Evolutionary conservation across 768 basidiomycete genomes (phyloP).

Genomic region (Pleurotus tuoliensis): DNA sequence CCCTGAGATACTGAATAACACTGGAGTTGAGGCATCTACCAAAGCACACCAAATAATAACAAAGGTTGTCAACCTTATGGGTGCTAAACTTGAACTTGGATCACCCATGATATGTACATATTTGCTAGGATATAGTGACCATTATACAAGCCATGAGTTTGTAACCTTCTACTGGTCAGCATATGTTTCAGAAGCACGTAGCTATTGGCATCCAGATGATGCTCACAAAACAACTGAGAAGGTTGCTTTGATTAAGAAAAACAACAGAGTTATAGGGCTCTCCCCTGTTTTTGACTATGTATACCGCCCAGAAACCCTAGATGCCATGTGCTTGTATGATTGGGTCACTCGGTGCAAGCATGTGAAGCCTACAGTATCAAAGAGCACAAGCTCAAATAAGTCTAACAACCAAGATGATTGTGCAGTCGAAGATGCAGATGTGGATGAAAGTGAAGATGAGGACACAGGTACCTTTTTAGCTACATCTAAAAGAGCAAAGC

Average conservation of each 20-base stretch:
- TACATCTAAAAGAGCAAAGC: background rate
- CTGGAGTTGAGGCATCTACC: constrained; percentile 13
- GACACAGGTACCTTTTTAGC: background rate
- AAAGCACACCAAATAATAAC: constrained; percentile 10
- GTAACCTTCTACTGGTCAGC: constrained; percentile 11
- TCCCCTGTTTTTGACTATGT: background rate
- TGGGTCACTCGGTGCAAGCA: background rate
- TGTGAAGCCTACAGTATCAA: background rate
- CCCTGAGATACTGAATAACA: constrained; percentile 28
- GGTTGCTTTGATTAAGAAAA: background rate
- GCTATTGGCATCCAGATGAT: background rate
- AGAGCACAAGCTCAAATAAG: background rate
- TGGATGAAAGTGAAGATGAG: background rate
- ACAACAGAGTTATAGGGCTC: background rate
- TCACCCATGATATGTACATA: constrained; percentile 10
- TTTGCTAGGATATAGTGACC: constrained; percentile 22
- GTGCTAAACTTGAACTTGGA: constrained; percentile 20
- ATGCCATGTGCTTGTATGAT: background rate
- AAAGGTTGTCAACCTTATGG: constrained; percentile 21
- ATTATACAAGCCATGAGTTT: constrained; percentile 28
- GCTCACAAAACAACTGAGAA: background rate
- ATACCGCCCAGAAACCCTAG: background rate
- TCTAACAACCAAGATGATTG: background rate
- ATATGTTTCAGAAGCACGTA: constrained; percentile 15
- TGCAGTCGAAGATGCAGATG: background rate